phyloP scores from a whole-genome alignment of 495 filamentous ascomycete genomes.

The Neurospora africana region DNA sequence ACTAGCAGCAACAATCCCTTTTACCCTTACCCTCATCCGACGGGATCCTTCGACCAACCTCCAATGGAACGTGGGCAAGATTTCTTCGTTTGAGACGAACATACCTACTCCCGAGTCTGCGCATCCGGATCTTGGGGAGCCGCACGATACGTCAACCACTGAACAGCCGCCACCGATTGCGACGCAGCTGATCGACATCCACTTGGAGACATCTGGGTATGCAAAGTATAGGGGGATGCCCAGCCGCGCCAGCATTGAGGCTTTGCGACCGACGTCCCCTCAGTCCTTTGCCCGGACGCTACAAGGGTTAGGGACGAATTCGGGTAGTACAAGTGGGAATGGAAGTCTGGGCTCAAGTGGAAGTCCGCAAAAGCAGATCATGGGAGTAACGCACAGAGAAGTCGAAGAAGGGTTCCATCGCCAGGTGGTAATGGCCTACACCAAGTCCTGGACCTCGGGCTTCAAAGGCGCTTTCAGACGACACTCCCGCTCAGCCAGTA shows the following conservation, averaged over 20 bases:
- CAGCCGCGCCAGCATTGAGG: slow-evolving; percentile 21
- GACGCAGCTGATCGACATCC: slow-evolving; percentile 32
- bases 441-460: slow-evolving; percentile 29
- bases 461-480: slow-evolving; percentile 31
- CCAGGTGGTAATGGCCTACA: slow-evolving; percentile 41
- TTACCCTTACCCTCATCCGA: slow-evolving; percentile 76
- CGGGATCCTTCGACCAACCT: slow-evolving; percentile 67
- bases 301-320: slow-evolving; percentile 1
- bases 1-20: slow-evolving; percentile 20
- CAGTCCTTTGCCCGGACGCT: slow-evolving; percentile 13
- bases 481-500: slow-evolving; percentile 15
- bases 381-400: neutral
- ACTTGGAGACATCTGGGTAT: slow-evolving; percentile 36
- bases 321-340: neutral
- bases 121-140: slow-evolving; percentile 16
- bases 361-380: neutral
- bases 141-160: slow-evolving; percentile 43
- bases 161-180: slow-evolving; percentile 8
- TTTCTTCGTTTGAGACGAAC: slow-evolving; percentile 42
- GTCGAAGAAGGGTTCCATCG: slow-evolving; percentile 33
- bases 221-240: slow-evolving; percentile 41
- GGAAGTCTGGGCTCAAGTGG: neutral
- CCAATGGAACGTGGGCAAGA: slow-evolving; percentile 84
- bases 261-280: slow-evolving; percentile 21
- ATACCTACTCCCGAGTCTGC: slow-evolving; percentile 20